Base-by-base conservation (phyloP, 441 rosid genomes). In the Macaranga tanarius region DNA sequence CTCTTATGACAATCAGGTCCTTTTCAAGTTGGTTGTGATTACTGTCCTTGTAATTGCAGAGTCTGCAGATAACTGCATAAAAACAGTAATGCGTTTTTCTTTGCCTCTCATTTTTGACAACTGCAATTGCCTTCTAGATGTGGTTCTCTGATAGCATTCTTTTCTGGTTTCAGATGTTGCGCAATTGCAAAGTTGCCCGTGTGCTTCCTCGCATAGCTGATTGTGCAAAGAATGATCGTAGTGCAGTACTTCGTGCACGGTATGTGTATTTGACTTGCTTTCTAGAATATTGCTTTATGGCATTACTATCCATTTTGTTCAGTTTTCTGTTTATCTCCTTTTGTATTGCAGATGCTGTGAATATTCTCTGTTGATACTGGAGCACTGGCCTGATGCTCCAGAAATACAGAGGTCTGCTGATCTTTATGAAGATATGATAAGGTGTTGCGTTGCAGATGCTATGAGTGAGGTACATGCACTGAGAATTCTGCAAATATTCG, bases 1-100 rank as follows among this genome's bases (percentile, higher is more conserved):
- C 73, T 73, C 75, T 70, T 72, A 78, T 87, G 83, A 72, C 83
- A 74, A 84, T 84, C 95, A 96, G 99, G 99, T 90, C 75, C 97
- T 96, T 87, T 96, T 93, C 96, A 96, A 96, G 97, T 89, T 96
- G 80, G 99, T 96, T 86, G 98, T 96, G 92, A 96, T 96, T 72
- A 96, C 99, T 83, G 97, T 93, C 71, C 99, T 96, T 85, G 99
- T 96, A 73, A 96, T 96, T 88, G 96, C 95, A 83, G 99, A 96
- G 81, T 96, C 99, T 76, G 91, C 99, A 5, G 99, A 96, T 83
- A 96, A 86, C 85, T 96, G 99, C 88, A 92, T 96, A 79, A 96
- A 96, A 81, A 93, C 95, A 85, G 98, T 92, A 88, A 79, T 72
- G 38, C 22, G 59, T 69, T 34, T 73, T 69, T 72, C 64, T 75